Base-by-base conservation (phyloP, 306 rosid genomes). In the Acacia confusa region DNA sequence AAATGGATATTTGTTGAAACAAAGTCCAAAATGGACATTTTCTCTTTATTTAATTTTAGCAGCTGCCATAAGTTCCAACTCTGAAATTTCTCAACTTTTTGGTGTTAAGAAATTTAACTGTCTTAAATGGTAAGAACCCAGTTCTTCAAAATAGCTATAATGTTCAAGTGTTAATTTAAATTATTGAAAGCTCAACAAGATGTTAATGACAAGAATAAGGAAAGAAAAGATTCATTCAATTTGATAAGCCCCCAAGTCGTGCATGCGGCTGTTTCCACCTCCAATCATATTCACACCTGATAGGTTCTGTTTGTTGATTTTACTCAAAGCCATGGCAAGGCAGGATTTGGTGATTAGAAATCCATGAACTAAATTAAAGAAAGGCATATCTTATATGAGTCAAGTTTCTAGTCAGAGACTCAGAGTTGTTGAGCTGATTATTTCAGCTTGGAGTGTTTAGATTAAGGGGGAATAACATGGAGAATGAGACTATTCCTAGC, bases 311-410 rank as follows among this genome's bases (percentile, higher is more conserved):
- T n/a, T n/a, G n/a, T n/a, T n/a, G n/a, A n/a, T n/a, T n/a, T n/a
- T n/a, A n/a, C n/a, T n/a, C n/a, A n/a, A n/a, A n/a, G n/a, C n/a
- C n/a, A n/a, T 44, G 70, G 44, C 52, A 5, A 32, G n/a, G 9
- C 32, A 19, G 15, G 78, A 67, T 45, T 78, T 61, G 55, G 43
- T 28, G 80, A 32, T 22, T 28, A 44, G 79, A 77, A 40, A 63
- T 64, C 12, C 4, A 20, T 41, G 38, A 32, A 67, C 27, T 16
- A 9, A 47, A 20, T 16, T 6, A 40, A 19, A 45, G 17, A 41
- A 76, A 60, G 47, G n/a, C 10, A 19, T 65, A 2, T 76, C 4
- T 77, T 53, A 30, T 11, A 17, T 52, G 45, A 32, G 36, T 25
- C 20, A 48, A 72, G 15, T 50, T 48, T 50, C 28, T 28, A 30